Base-by-base conservation (phyloP, 2,329 filamentous ascomycete species). In the Fusarium liriodendri region DNA sequence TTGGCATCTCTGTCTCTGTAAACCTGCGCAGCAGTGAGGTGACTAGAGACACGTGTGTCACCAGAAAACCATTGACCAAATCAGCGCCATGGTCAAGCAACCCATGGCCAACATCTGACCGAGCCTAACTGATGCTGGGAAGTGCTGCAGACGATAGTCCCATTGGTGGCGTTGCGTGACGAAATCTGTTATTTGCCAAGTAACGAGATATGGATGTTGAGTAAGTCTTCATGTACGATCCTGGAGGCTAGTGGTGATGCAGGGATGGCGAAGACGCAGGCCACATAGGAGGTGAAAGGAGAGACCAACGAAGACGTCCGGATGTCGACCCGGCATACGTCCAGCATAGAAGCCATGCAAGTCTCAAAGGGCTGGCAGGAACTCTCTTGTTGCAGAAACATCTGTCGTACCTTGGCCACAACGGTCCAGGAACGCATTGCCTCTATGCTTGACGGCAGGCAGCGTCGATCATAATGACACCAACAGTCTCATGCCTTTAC, bases 61-160 rank as follows among this genome's bases (percentile, higher is more conserved):
- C 50, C 20, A 50, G 47, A 60, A 59, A 45, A 27, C 54, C 38
- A 22, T 52, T 52, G 67, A 54, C 62, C 35, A 65, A 74, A 71
- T 64, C 69, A 65, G 55, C 47, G 37, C 47, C 54, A 60, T 61
- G 58, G 58, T 65, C 58, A 50, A 71, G 63, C 64, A 37, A 54
- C 63, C 58, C 64, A 59, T 40, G 55, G 45, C 32, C 64, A 58
- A 68, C 50, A 63, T 71, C 67, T 58, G 60, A 60, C 33, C 25
- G 57, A 69, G 66, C 45, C 70, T 71, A 78, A 72, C 65, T 67
- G 55, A 69, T 78, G 67, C 58, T 71, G 67, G 67, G 64, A 72
- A 61, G 40, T 58, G 57, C 64, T 73, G 70, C 69, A 76, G 66
- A 62, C 33, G 32, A 66, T 73, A 67, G 69, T 66, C 62, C 40